A percentile compares a stretch with the other conserved stretches of the same genome.
These are phyloP conservation scores for Aspergillus diversus DNA, from an alignment of 495 filamentous ascomycete species.

Conservation along the genomic window DNA sequence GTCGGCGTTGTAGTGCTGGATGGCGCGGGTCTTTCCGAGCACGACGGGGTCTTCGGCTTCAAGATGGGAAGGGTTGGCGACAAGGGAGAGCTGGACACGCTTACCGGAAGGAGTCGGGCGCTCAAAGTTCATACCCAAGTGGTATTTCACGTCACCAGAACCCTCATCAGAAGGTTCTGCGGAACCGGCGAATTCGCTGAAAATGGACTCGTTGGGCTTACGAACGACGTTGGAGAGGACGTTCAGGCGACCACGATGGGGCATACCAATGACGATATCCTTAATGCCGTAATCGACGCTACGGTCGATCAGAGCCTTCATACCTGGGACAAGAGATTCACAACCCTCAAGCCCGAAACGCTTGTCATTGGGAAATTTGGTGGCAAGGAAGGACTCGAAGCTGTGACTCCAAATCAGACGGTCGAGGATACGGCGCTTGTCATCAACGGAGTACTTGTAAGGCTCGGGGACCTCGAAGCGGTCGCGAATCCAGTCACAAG, in stretches of 20 bases:
- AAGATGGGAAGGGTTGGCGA: slow-evolving; percentile 97
- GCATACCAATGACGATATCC: slow-evolving; percentile 99
- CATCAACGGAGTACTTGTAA: slow-evolving; percentile 94
- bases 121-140: slow-evolving; percentile 99
- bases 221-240: slow-evolving; percentile 97
- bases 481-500: slow-evolving; percentile 97
- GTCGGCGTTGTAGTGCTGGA: slow-evolving; percentile 98
- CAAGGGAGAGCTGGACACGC: slow-evolving; percentile 95
- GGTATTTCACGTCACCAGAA: slow-evolving; percentile 98
- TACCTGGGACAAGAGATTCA: slow-evolving; percentile 93
- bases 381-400: slow-evolving; percentile 92
- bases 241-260: slow-evolving; percentile 97
- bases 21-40: slow-evolving; percentile 93
- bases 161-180: slow-evolving; percentile 90
- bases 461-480: slow-evolving; percentile 91
- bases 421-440: slow-evolving; percentile 96
- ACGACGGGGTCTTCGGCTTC: slow-evolving; percentile 99
- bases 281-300: slow-evolving; percentile 98
- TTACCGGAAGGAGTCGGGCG: slow-evolving; percentile 97
- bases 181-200: slow-evolving; percentile 94
- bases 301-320: slow-evolving; percentile 98
- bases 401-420: slow-evolving; percentile 97
- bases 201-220: slow-evolving; percentile 99
- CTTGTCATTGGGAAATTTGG: slow-evolving; percentile 99
- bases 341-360: slow-evolving; percentile 97